These are phyloP conservation scores for Paraconiothyrium sp. DNA, from an alignment of 2,329 filamentous ascomycete genomes.

Conservation along the genomic window DNA sequence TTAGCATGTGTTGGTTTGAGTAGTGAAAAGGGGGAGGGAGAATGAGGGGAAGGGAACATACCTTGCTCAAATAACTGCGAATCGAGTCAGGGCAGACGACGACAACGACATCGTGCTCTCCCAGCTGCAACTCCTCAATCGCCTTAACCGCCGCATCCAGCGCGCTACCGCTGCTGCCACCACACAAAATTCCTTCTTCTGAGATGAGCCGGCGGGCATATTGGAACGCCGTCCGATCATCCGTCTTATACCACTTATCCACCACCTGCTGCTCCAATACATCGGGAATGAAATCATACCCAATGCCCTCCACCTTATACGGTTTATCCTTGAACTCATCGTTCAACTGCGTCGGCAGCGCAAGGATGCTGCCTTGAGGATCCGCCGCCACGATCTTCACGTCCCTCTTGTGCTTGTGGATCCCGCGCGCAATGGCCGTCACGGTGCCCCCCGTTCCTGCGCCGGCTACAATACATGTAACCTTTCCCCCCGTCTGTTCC, in stretches of 20 bases:
- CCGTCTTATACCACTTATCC: slow-evolving; percentile 98
- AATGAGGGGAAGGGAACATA: slow-evolving; percentile 34
- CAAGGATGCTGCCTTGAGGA: slow-evolving; percentile 90
- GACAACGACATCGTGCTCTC: slow-evolving; percentile 86
- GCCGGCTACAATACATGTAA: slow-evolving; percentile 86
- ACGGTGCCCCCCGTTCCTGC: slow-evolving; percentile 97
- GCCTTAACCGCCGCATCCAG: slow-evolving; percentile 83
- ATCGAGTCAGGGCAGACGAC: slow-evolving; percentile 96
- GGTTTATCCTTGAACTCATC: slow-evolving; percentile 79
- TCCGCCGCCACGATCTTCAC: slow-evolving; percentile 94
- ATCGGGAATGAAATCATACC: slow-evolving; percentile 97
- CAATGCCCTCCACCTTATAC: slow-evolving; percentile 99
- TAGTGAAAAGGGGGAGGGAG: background rate
- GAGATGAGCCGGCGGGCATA: slow-evolving; percentile 90
- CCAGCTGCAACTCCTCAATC: slow-evolving; percentile 77
- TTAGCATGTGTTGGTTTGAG: slow-evolving; percentile 24
- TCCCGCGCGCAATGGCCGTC: slow-evolving; percentile 83
- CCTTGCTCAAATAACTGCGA: slow-evolving; percentile 93
- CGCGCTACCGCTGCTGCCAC: slow-evolving; percentile 92
- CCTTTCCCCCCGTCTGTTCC: slow-evolving; percentile 83
- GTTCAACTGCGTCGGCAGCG: slow-evolving; percentile 82
- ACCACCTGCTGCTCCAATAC: slow-evolving; percentile 83
- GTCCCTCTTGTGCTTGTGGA: slow-evolving; percentile 85
- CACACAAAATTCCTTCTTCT: slow-evolving; percentile 92
- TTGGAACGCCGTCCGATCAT: slow-evolving; percentile 88